Base-by-base conservation (phyloP, 2,329 filamentous ascomycete genomes). In the Verticillium longisporum region DNA sequence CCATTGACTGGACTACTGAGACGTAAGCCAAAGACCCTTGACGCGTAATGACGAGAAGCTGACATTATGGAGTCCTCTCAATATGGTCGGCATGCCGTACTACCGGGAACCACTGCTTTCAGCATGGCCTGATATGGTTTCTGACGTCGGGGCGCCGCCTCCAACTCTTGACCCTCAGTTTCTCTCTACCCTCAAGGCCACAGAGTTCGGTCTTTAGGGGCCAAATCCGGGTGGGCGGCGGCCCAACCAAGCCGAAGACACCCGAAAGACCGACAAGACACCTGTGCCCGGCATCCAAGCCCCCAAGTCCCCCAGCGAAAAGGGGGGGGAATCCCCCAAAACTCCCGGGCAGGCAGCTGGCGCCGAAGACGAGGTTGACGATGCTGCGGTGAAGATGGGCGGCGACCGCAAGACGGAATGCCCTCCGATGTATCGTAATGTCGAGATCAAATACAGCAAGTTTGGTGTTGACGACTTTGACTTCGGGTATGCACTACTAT, bases 391-490 rank as follows among this genome's bases (percentile, higher is more conserved):
- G n/a, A 86, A 88, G 41, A 78, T 85, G 60, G 87, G 89, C 60
- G 88, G 90, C 64, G 88, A 89, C 65, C 84, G 89, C 61, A 90
- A 91, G 65, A 86, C 89, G 50, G 92, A 97, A 61, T 89, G 95
- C 4, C 90, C 94, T 26, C 84, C 90, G 9, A 91, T 95, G 78
- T 99, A 99, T 73, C 88, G 90, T 65, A 93, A 92, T 68, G 90
- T 97, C 11, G 94, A 98, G 73, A 99, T 99, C 77, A 97, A 97
- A 73, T 99, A 98, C 78, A 97, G 94, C 80, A 96, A 92, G 72
- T 99, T 97, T 74, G 95, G 95, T 21, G 92, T 99, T n/a, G 94
- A 98, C 69, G 96, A 99, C 74, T 99, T 99, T 73, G 95, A 99
- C 74, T 99, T 99, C 75, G 89, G 90, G 87, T 91, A 77, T 69